These are phyloP conservation scores for Strobilomyces echinocephalus DNA, from an alignment of 768 basidiomycete genomes.

Conservation along the genomic window DNA sequence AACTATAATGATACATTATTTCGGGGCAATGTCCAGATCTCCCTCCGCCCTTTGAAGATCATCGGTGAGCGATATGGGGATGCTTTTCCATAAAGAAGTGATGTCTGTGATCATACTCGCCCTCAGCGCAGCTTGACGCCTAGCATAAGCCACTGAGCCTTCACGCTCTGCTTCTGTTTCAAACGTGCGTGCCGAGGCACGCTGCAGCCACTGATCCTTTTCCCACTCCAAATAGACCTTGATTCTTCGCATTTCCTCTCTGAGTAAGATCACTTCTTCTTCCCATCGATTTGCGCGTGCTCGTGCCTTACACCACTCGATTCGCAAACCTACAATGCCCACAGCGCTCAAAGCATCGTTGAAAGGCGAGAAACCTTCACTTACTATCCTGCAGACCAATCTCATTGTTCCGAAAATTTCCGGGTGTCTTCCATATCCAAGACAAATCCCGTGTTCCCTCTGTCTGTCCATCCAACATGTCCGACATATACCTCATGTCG, in stretches of 20 bases:
- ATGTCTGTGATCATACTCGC: too few relatives aligned
- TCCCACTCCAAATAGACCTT: not conserved
- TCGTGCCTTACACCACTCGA: not conserved
- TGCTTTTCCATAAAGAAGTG: too few relatives aligned
- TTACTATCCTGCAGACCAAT: not conserved
- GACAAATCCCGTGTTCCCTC: not conserved
- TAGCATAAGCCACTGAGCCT: not conserved
- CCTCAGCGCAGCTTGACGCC: not conserved
- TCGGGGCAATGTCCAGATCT: too few relatives aligned
- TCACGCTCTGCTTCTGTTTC: not conserved
- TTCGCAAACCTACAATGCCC: too few relatives aligned
- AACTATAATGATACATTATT: too few relatives aligned
- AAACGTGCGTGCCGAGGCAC: not conserved
- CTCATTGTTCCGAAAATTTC: not conserved
- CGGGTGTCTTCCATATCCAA: not conserved
- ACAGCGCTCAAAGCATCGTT: too few relatives aligned
- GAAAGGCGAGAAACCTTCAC: too few relatives aligned
- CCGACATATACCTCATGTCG: not conserved
- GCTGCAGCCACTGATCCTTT: not conserved
- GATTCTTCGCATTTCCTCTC: not conserved
- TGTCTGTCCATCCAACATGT: not conserved
- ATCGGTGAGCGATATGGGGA: too few relatives aligned
- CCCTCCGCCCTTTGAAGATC: too few relatives aligned
- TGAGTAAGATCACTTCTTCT: not conserved
- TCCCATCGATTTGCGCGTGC: not conserved